phyloP scores from a whole-genome alignment of 2,329 filamentous ascomycete species.

The Penicillium sp. region DNA sequence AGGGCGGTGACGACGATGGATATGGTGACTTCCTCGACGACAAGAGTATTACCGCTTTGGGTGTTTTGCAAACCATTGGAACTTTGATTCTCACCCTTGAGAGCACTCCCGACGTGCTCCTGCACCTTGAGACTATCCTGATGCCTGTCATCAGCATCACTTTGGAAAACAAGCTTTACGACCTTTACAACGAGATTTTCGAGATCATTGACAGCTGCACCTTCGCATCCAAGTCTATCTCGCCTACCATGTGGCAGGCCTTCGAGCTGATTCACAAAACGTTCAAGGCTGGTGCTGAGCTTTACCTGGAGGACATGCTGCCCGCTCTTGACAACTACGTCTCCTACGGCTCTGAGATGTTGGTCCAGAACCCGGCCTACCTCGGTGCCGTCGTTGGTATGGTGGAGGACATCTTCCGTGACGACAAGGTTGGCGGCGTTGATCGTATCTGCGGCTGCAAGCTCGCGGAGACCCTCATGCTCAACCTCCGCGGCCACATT shows the following conservation, averaged over 20 bases:
- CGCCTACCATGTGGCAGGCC: constrained; percentile 95
- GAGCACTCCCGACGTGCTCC: constrained; percentile 90
- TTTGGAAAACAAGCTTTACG: constrained; percentile 95
- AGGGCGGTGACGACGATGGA: constrained; percentile 70
- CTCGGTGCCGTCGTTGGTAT: constrained; percentile 87
- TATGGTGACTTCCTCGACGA: constrained; percentile 94
- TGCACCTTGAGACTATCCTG: constrained; percentile 90
- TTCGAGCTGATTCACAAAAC: constrained; percentile 96
- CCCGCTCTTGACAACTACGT: constrained; percentile 98
- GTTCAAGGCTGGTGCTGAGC: constrained; percentile 94
- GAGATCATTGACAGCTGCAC: constrained; percentile 99
- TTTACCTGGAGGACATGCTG: constrained; percentile 98
- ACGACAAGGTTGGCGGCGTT: constrained; percentile 87
- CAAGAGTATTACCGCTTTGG: constrained; percentile 96
- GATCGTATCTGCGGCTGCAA: constrained; percentile 98
- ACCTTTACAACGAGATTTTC: constrained; percentile 97
- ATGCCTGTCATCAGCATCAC: constrained; percentile 98
- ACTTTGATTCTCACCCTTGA: constrained; percentile 95
- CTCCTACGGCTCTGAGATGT: constrained; percentile 77
- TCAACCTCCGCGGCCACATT: constrained; percentile 84
- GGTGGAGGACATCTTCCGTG: constrained; percentile 91
- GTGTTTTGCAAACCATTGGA: constrained; percentile 94
- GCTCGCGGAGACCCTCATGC: constrained; percentile 93
- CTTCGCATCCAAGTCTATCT: constrained; percentile 93
- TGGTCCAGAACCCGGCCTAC: constrained; percentile 81